phyloP scores from a whole-genome alignment of 1,139 yeast genomes.

The Yarrowia galli region DNA sequence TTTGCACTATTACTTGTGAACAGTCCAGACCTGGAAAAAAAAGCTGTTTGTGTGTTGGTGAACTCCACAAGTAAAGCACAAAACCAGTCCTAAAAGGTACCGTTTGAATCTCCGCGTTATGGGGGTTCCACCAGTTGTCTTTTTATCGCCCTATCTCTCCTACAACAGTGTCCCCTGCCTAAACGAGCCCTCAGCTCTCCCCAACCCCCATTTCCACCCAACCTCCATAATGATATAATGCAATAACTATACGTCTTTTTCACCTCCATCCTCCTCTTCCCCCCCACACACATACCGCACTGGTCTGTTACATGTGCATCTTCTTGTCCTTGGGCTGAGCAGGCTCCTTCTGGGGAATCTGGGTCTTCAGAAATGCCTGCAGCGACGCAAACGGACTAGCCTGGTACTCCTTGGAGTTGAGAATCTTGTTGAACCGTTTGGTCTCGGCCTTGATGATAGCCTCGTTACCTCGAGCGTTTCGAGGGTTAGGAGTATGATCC shows the following conservation, averaged over 20 bases:
- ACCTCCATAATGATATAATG: neutral
- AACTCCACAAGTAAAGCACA: no score
- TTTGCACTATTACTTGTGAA: no score
- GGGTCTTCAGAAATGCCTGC: conserved; percentile 42
- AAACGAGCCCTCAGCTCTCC: no score
- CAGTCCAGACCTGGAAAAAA: no score
- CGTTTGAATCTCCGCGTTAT: no score
- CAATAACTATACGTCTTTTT: conserved; percentile 3
- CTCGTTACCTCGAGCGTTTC: conserved; percentile 47
- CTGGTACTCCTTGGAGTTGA: conserved; percentile 43
- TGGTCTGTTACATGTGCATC: conserved; percentile 20
- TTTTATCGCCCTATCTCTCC: no score
- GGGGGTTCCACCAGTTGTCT: no score
- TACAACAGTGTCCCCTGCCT: no score
- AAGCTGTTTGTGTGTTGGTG: no score
- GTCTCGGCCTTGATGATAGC: conserved; percentile 48
- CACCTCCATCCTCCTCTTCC: no score
- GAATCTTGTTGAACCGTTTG: conserved; percentile 46
- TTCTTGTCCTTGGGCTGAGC: conserved; percentile 12
- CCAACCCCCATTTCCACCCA: no score
- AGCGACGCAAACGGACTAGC: conserved; percentile 47
- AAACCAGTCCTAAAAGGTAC: no score
- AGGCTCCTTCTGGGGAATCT: conserved; percentile 28
- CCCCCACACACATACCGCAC: conserved; percentile 3
- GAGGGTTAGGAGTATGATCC: conserved; percentile 43